Conservation (phyloP, 2,329 filamentous ascomycete species). For the Pseudocercospora vitis region DNA sequence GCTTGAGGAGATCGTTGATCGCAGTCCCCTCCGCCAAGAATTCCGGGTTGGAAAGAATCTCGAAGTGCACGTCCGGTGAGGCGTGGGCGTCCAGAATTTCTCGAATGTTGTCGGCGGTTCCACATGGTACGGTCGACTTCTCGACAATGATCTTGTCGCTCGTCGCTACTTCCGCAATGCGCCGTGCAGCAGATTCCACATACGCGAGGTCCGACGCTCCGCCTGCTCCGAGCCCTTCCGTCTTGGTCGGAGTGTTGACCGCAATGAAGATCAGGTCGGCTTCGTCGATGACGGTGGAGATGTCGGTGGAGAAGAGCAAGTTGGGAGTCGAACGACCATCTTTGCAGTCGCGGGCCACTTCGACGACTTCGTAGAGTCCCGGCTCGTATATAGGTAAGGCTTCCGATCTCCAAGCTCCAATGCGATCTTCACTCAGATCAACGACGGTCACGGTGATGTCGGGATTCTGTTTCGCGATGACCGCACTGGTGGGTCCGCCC, state of each 20-base stretch:
- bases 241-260: conserved; percentile 79
- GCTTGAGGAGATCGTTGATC: conserved; percentile 66
- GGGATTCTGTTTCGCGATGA: conserved; percentile 73
- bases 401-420: conserved; percentile 70
- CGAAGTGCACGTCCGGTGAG: conserved; percentile 65
- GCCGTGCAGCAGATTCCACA: conserved; percentile 67
- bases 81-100: conserved; percentile 60
- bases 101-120: conserved; percentile 68
- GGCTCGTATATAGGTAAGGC: conserved; percentile 76
- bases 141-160: conserved; percentile 73
- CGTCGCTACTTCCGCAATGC: conserved; percentile 66
- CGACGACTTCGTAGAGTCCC: conserved; percentile 66
- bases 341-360: conserved; percentile 55
- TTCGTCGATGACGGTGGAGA: conserved; percentile 60
- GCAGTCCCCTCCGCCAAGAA: conserved; percentile 78
- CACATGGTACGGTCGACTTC: conserved; percentile 77
- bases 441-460: conserved; percentile 71
- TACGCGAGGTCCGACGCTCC: conserved; percentile 71
- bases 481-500: conserved; percentile 74
- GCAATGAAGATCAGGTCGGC: conserved; percentile 74
- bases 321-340: conserved; percentile 51
- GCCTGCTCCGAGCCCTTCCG: conserved; percentile 66
- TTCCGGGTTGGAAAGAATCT: conserved; percentile 78
- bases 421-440: conserved; percentile 65
- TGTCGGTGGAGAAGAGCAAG: conserved; percentile 71